Base-by-base conservation (phyloP, 768 basidiomycete genomes). In the Termitomyces sp. region DNA sequence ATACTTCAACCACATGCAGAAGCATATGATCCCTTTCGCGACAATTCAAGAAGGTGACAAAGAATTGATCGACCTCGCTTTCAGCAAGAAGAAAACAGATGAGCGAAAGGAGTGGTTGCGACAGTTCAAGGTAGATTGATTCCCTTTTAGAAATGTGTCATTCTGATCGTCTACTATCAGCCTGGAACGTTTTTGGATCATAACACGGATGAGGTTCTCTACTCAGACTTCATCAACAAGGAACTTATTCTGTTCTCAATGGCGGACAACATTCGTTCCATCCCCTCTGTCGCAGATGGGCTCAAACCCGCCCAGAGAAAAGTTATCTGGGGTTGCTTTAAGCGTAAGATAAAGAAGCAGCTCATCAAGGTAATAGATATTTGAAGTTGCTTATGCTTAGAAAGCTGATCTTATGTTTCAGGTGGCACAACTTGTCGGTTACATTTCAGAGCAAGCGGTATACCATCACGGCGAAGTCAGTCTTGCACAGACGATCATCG, bases 11-110 rank as follows among this genome's bases (percentile, higher is more conserved):
- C 82, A 91, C 65, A 95, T 98, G 85, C 79, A 80, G 67, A 95
- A 90, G 68, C 97, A 99, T 68, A 89, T 96, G 82, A 92, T 99
- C 55, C 91, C 93, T 0, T 98, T 99, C 74, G 82, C 89, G 2
- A 74, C 86, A 3, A 87, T 85, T 4, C 85, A 90, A 67, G 82
- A 87, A 0, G 94, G 88, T 2, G 97, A 98, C 64, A 86, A 84
- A 45, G 87, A 87, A 7, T 80, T 98, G 36, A 96, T 99, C 59
- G 97, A 99, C 40, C 86, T 99, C 56, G 97, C 97, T 0, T 99
- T 99, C 80, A 98, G 93, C 78, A 99, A 98, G 84, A 98, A 98
- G 81, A 98, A 96, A 69, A 92, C 95, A 0, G 97, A 99, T 59
- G 95, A 98, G 2, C 88, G 97, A 53, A 98, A 99, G 71, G 97